Conservation (phyloP, 495 filamentous ascomycete species). For the Platismatia glauca region DNA sequence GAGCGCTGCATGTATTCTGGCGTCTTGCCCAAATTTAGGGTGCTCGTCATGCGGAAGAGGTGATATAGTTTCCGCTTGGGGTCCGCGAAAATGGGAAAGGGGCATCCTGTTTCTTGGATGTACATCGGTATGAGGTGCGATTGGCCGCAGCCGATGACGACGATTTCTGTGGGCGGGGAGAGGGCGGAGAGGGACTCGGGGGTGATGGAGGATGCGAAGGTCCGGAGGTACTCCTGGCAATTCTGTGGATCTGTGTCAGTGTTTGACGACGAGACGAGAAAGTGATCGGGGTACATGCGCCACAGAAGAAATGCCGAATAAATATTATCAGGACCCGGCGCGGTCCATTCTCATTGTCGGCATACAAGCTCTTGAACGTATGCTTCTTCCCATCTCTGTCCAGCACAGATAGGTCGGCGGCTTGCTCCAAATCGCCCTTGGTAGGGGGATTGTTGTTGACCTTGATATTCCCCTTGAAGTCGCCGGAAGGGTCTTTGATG, state of each 20-base stretch:
- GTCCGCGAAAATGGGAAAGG: slow-evolving; percentile 77
- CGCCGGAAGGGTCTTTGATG: slow-evolving; percentile 5
- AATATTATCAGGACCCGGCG: slow-evolving; percentile 66
- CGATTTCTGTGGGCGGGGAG: slow-evolving; percentile 52
- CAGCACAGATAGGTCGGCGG: slow-evolving; percentile 51
- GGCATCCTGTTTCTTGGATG: slow-evolving; percentile 49
- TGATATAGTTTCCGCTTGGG: slow-evolving; percentile 61
- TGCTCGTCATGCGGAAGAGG: slow-evolving; percentile 60
- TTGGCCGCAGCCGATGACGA: slow-evolving; percentile 72
- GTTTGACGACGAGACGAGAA: neutral
- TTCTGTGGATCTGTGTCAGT: slow-evolving; percentile 36
- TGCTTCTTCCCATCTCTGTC: slow-evolving; percentile 53
- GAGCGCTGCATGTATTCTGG: slow-evolving; percentile 59
- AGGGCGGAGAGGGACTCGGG: slow-evolving; percentile 40
- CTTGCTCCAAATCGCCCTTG: slow-evolving; percentile 36
- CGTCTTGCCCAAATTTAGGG: slow-evolving; percentile 49
- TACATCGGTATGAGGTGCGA: slow-evolving; percentile 65
- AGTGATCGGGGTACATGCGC: slow-evolving; percentile 43
- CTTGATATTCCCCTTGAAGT: slow-evolving; percentile 22
- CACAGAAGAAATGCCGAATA: slow-evolving; percentile 84
- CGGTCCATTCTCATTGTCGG: slow-evolving; percentile 20
- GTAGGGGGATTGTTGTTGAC: slow-evolving; percentile 43
- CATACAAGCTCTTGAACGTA: slow-evolving; percentile 61
- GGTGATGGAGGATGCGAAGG: slow-evolving; percentile 51
- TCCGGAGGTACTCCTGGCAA: slow-evolving; percentile 64